phyloP scores from a whole-genome alignment of 257 asterid species.

The Misopates orontium region DNA sequence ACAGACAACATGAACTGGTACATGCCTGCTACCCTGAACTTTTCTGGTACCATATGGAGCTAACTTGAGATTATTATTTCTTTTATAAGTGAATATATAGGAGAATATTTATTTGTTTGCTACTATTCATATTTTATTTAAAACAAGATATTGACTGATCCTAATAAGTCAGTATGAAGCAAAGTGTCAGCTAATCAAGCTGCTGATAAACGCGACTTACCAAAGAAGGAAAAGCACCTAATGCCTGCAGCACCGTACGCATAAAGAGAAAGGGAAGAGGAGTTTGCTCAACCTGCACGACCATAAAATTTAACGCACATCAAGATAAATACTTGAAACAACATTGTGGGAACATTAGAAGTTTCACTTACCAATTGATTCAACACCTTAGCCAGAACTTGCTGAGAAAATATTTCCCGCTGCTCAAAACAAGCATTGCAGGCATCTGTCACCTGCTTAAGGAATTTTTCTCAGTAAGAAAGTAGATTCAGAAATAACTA shows the following conservation, averaged over 20 bases:
- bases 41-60: too few relatives aligned
- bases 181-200: slow-evolving; percentile 13
- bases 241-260: slow-evolving; percentile 98
- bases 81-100: too few relatives aligned
- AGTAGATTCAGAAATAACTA: slow-evolving; percentile 26
- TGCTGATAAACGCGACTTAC: slow-evolving; percentile 44
- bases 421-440: slow-evolving; percentile 97
- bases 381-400: slow-evolving; percentile 93
- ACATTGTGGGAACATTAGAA: slow-evolving; percentile 1
- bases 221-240: slow-evolving; percentile 94
- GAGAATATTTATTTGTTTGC: too few relatives aligned
- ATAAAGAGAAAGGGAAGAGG: slow-evolving; percentile 93
- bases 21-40: too few relatives aligned
- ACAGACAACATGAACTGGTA: too few relatives aligned
- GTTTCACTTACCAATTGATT: slow-evolving; percentile 81
- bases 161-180: too few relatives aligned
- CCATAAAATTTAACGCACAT: slow-evolving; percentile 22
- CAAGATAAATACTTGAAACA: slow-evolving; percentile 4
- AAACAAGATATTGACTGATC: too few relatives aligned
- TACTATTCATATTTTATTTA: too few relatives aligned
- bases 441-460: slow-evolving; percentile 90
- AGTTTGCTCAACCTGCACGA: slow-evolving; percentile 91
- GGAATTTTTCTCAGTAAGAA: slow-evolving; percentile 25
- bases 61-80: too few relatives aligned
- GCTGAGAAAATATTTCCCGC: slow-evolving; percentile 82